Evolutionary conservation across 75 land plant species (phyloP), one percentile per base, ranked within the genome.

Genomic region (Larix kaempferi): DNA sequence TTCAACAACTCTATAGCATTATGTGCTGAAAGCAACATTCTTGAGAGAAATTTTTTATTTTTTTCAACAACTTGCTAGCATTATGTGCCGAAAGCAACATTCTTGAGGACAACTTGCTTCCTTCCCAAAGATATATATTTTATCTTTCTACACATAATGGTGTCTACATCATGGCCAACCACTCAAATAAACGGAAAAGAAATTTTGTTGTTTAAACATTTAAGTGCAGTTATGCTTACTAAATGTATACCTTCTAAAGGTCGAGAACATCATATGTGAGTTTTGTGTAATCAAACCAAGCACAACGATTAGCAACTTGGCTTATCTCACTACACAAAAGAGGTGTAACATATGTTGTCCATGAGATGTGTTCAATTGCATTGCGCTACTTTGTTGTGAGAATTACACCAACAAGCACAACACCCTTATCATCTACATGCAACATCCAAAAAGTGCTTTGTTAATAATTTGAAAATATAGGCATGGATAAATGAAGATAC

Each of bases 251-350:
- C 95, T 93, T 93, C 79, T 95, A 93, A 39, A 95, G 90, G 78
- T 84, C 89, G 56, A 95, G 71, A 59, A 94, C 84, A 69, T 93
- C 98, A 33, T 95, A 62, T n/a, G 95, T 95, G 8, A 95, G 82
- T 87, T 95, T 95, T 41, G 93, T 83, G 26, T 89, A 84, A 81
- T 95, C 92, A 84, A 86, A 94, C 98, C 98, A 95, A 39, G 98
- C 98, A 64, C 93, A 91, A 23, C 95, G 86, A 72, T 91, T 95
- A 6, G 92, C 89, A 71, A 93, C 98, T 80, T 95, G 95, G 59
- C 90, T 94, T 60, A 95, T 95, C 78, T 93, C 98, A 14, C 95
- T 91, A 19, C 98, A 91, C 69, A 95, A 65, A 26, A 95, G 79
- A 76, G 91, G 37, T 93, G 91, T 11, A 95, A 80, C 90, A 95